Percentiles rank a stretch among this genome's conserved stretches.
Conservation (phyloP, 2,329 filamentous ascomycete species). For the Aspergillus pseudoterreus region DNA sequence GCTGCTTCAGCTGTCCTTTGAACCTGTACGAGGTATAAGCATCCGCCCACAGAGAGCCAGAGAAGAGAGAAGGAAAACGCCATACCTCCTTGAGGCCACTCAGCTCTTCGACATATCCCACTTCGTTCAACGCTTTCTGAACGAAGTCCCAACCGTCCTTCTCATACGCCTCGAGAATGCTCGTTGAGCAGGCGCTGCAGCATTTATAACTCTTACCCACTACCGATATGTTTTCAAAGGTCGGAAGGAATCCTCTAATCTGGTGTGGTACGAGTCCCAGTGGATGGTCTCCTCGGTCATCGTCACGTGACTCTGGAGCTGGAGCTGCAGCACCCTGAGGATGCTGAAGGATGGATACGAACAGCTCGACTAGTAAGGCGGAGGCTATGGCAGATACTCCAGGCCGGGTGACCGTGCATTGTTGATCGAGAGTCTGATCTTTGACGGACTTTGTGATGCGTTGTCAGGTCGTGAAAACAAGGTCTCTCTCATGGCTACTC, state of each 20-base stretch:
- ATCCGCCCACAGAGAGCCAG: slow-evolving; percentile 1
- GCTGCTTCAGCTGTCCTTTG: slow-evolving; percentile 45
- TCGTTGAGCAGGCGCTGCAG: slow-evolving; percentile 61
- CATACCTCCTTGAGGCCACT: slow-evolving; percentile 57
- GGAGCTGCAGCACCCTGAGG: slow-evolving; percentile 52
- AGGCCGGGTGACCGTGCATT: slow-evolving; percentile 94
- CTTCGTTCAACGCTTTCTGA: slow-evolving; percentile 56
- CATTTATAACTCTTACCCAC: slow-evolving; percentile 57
- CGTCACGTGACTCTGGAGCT: slow-evolving; percentile 28
- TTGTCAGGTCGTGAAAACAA: neutral
- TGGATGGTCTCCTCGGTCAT: slow-evolving; percentile 42
- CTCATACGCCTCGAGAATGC: slow-evolving; percentile 51
- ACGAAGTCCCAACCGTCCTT: slow-evolving; percentile 59
- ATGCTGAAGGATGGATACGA: slow-evolving; percentile 85
- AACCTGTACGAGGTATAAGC: slow-evolving; percentile 33
- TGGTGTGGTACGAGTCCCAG: slow-evolving; percentile 58
- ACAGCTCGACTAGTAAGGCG: slow-evolving; percentile 81
- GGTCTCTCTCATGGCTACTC: slow-evolving; percentile 39
- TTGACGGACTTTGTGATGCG: slow-evolving; percentile 69
- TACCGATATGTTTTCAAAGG: slow-evolving; percentile 57
- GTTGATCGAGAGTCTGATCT: slow-evolving; percentile 92
- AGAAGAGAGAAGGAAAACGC: slow-evolving; percentile 18
- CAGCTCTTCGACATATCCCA: slow-evolving; percentile 61
- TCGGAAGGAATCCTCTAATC: slow-evolving; percentile 60
- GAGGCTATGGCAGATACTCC: slow-evolving; percentile 91